Conservation (phyloP, 2,329 filamentous ascomycete genomes). For the Diaporthe sp. region DNA sequence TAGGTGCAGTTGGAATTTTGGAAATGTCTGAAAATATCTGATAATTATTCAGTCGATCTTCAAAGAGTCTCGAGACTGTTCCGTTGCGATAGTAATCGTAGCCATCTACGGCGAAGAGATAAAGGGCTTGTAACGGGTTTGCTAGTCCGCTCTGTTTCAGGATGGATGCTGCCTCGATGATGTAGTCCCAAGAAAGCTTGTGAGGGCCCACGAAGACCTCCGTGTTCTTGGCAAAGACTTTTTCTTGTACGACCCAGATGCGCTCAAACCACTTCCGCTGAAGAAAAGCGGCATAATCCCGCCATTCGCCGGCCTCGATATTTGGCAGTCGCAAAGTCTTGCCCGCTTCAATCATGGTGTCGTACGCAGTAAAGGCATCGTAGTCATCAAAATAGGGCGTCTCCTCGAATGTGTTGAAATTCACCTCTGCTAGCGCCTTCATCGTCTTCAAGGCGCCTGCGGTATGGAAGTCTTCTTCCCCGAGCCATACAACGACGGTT, state of each 20-base stretch:
- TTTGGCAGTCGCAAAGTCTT: not conserved
- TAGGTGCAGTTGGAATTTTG: not conserved
- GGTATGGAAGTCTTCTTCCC: slow-evolving; percentile 2
- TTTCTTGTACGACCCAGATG: slow-evolving; percentile 44
- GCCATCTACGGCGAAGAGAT: not conserved
- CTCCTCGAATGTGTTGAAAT: not conserved
- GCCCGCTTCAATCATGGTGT: not conserved
- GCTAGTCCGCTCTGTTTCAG: not conserved
- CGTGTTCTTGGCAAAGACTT: slow-evolving; percentile 36
- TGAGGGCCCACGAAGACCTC: slow-evolving; percentile 33
- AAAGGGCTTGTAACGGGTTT: slow-evolving; percentile 6
- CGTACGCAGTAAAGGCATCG: slow-evolving; percentile 1
- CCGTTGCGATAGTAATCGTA: slow-evolving; percentile 13
- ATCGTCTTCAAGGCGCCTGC: not conserved
- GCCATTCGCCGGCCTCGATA: slow-evolving; percentile 20
- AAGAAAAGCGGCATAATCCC: slow-evolving; percentile 16
- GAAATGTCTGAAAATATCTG: not conserved
- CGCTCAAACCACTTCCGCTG: slow-evolving; percentile 41
- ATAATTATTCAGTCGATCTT: slow-evolving; percentile 1
- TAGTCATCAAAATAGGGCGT: not conserved
- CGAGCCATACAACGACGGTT: slow-evolving; percentile 35
- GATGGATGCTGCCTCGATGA: not conserved
- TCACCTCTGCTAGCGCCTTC: not conserved
- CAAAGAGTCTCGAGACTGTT: not conserved
- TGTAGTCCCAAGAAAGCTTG: not conserved